Base-by-base conservation (phyloP, 2,329 filamentous ascomycete genomes). In the Aureobasidium sp. region DNA sequence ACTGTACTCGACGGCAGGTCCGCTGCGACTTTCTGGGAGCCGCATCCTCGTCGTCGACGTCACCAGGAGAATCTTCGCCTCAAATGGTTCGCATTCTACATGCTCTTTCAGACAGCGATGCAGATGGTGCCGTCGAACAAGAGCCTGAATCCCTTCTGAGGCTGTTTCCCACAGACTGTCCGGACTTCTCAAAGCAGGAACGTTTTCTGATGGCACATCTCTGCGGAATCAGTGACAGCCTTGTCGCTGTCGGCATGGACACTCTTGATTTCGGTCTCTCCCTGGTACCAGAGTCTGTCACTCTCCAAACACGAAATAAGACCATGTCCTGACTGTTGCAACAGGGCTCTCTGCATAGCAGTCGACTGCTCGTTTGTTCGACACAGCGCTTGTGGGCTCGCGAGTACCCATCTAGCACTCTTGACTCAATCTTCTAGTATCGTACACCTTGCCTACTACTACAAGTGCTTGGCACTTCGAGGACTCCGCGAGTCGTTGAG, bases 121-220 rank as follows among this genome's bases (percentile, higher is more conserved):
- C 44, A 27, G 42, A 59, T 14, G 36, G 29, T n/a, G 5, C 36
- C 5, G 5, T 32, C 16, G 57, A 59, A 49, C 47, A 16, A n/a
- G 57, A 49, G 44, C 45, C 37, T 8, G 45, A 30, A 8, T 51
- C 57, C 32, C 57, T 49, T 16, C 57, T 30, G 37, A 30, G 8
- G 8, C 13, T 59, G 7, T 49, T 49, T 21, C 47, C 47, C 11
- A 41, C 48, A 7, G 27, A 32, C 16, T 16, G 16, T 3, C 57
- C 57, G 21, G 57, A 50, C 37, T 37, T 59, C 6, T 42, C 45
- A 34, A 59, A 49, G 21, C 57, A 59, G 27, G 57, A 59, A 59
- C 36, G 44, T 2, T 51, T 49, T 9, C 37, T 59, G 11, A 49
- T 59, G 45, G 57, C 47, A 30, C 47, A 59, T 36, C 27, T 32